Base-by-base conservation (phyloP, 1,139 yeast species). In the Yarrowia galli region DNA sequence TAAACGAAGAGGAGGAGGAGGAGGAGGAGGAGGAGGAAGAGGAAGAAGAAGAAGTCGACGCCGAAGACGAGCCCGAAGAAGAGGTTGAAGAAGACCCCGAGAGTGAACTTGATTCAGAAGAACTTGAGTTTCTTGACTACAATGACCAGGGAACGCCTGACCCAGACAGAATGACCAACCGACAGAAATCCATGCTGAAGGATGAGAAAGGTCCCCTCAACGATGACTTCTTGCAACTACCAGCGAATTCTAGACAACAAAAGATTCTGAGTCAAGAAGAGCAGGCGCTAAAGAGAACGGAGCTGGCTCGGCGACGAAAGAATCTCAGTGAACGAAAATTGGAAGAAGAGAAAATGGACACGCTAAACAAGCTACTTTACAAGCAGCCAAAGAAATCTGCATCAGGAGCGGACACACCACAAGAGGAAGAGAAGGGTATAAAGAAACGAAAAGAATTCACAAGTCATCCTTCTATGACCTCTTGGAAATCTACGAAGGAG, bases 291-390 rank as follows among this genome's bases (percentile, higher is more conserved):
- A 83, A 92, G 51, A 87, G 91, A 72, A 91, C 93, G 0, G 98
- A 92, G 75, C 88, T 85, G 72, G 92, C 97, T 0, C 84, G 97
- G 72, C 87, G 91, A 77, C 83, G 98, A 71, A 89, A 89, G 76
- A 92, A 92, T 74, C 84, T 91, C 73, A 88, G 88, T 73, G 91
- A 88, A 73, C 89, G 88, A 79, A 87, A 87, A 71, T 79, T 90
- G 49, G 97, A 91, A 74, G 97, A 90, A 76, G 98, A 92, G 76
- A 92, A 92, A 76, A 84, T 87, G 73, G 97, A 91, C 72, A 91
- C 97, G 0, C 82, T 92, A 71, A 91, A 91, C 76, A 89, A 89
- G 75, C 80, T 92, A 69, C 81, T 92, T 71, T 88, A 89, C 77
- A 86, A 92, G 76, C 82, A 96, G 71, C 96, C 97, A 1, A 72